phyloP scores from a whole-genome alignment of 768 basidiomycete genomes.

The Russula dissimulans region DNA sequence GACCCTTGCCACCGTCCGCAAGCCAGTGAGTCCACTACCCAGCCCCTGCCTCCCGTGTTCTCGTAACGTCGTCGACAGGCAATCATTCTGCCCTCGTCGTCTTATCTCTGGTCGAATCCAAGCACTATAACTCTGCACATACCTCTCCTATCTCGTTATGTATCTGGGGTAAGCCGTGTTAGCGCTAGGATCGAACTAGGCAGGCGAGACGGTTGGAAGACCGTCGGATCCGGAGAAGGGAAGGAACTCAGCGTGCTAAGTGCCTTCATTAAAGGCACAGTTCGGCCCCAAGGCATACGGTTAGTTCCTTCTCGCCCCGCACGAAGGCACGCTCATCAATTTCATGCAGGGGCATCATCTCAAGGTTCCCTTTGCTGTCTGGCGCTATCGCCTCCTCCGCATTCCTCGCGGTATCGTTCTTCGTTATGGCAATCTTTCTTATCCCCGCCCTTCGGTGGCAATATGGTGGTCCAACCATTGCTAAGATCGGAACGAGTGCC shows the following conservation, averaged over 20 bases:
- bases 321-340: background rate
- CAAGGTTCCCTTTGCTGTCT: slow-evolving; percentile 56
- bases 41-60: background rate
- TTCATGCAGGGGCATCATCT: slow-evolving; percentile 49
- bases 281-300: slow-evolving; percentile 65
- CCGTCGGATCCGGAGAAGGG: slow-evolving; percentile 56
- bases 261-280: slow-evolving; percentile 51
- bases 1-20: slow-evolving; percentile 50
- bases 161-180: slow-evolving; percentile 38
- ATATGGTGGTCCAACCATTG: background rate
- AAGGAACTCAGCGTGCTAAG: slow-evolving; percentile 62
- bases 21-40: slow-evolving; percentile 44
- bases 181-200: slow-evolving; percentile 64
- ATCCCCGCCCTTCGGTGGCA: slow-evolving; percentile 27
- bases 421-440: slow-evolving; percentile 27
- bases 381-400: slow-evolving; percentile 33
- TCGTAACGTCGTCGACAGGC: slow-evolving; percentile 34
- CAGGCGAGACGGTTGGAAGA: slow-evolving; percentile 63
- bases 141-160: slow-evolving; percentile 48
- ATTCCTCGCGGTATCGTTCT: slow-evolving; percentile 30
- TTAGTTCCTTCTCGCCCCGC: slow-evolving; percentile 25
- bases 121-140: slow-evolving; percentile 41
- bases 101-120: slow-evolving; percentile 33
- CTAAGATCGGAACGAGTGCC: background rate
- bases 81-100: slow-evolving; percentile 40